Evolutionary conservation across 73 alveolate species (phyloP).

Genomic region (Urostyla sp.): DNA sequence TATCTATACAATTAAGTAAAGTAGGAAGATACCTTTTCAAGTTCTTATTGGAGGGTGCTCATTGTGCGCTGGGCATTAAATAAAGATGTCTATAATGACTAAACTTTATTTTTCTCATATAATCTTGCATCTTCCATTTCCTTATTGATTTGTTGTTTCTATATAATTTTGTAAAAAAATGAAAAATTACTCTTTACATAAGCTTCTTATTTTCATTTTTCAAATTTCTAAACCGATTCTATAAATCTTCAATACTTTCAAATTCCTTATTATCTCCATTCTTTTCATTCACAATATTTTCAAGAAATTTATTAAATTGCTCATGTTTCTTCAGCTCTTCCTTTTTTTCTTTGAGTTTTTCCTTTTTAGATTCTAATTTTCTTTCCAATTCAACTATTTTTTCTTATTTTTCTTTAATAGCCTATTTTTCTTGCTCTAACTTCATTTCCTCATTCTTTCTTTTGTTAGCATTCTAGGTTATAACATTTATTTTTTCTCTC

Average conservation of each 20-base stretch:
- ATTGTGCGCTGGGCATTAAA: conserved; percentile 40
- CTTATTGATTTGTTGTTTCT: conserved; percentile 60
- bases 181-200: conserved; percentile 37
- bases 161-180: not conserved
- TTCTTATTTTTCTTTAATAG: conserved; percentile 48
- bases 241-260: conserved; percentile 55
- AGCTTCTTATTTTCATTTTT: conserved; percentile 61
- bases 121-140: conserved; percentile 57
- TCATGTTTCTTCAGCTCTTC: conserved; percentile 56
- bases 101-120: conserved; percentile 53
- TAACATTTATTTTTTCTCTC: conserved; percentile 34
- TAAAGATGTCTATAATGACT: conserved; percentile 35
- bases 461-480: conserved; percentile 57
- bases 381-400: conserved; percentile 54
- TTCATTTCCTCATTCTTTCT: conserved; percentile 69
- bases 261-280: conserved; percentile 64
- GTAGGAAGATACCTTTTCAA: conserved; percentile 29
- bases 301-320: conserved; percentile 59
- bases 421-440: conserved; percentile 49
- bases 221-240: conserved; percentile 64
- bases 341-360: conserved; percentile 22
- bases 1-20: conserved; percentile 6
- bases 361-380: conserved; percentile 32
- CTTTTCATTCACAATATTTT: conserved; percentile 64
- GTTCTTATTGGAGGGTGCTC: conserved; percentile 38